These are phyloP conservation scores for Fusarium xylarioides DNA, from an alignment of 2,329 filamentous ascomycete species.

Conservation along the genomic window DNA sequence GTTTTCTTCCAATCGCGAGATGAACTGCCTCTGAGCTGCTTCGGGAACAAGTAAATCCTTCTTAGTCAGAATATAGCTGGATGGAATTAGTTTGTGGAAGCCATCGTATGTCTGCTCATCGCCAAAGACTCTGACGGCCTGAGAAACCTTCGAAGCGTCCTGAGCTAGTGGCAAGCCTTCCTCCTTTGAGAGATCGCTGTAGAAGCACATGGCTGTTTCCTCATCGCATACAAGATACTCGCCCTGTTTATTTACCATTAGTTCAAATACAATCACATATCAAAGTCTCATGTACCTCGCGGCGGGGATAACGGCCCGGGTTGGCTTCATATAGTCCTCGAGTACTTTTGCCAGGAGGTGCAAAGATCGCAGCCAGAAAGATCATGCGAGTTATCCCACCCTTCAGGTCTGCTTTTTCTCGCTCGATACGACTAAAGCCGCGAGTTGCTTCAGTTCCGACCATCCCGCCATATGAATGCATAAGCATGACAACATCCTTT, in stretches of 20 bases:
- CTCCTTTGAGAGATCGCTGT: not conserved
- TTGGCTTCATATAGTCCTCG: not conserved
- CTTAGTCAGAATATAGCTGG: not conserved
- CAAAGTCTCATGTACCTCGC: not conserved
- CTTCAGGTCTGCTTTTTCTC: not conserved
- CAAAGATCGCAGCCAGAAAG: constrained; percentile 7
- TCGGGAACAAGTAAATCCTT: constrained; percentile 2
- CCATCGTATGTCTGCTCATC: constrained; percentile 10
- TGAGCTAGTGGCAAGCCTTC: not conserved
- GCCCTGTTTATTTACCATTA: not conserved
- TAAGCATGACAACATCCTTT: not conserved
- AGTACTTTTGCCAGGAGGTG: not conserved
- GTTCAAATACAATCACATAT: fast-evolving
- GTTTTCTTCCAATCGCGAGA: not conserved
- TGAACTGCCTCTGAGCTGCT: not conserved
- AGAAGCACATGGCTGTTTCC: constrained; percentile 15
- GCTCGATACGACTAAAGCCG: not conserved
- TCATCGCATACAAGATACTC: constrained; percentile 10
- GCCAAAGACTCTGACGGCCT: not conserved
- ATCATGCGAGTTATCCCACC: not conserved
- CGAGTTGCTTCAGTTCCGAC: constrained; percentile 5
- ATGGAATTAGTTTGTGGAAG: not conserved
- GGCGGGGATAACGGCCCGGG: not conserved
- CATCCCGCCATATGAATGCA: constrained; percentile 22
- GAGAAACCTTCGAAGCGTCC: not conserved